Conservation (phyloP, 1,139 yeast species). For the Hemisphaericaspora subhashii region DNA sequence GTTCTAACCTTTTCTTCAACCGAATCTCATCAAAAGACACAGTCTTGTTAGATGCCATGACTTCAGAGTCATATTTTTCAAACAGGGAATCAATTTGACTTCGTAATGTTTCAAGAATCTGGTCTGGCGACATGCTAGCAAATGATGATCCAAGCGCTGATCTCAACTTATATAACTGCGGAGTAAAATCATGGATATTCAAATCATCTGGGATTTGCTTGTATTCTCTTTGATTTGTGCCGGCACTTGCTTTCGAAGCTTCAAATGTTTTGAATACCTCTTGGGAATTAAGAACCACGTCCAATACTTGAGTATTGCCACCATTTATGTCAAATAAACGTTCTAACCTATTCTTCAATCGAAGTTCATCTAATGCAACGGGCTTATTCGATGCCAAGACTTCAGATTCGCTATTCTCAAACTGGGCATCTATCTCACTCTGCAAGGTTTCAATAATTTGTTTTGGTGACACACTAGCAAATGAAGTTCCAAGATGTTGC, state of each 20-base stretch:
- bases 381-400: constrained; percentile 18
- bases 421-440: constrained; percentile 21
- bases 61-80: constrained; percentile 20
- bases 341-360: constrained; percentile 14
- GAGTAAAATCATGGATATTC: constrained; percentile 32
- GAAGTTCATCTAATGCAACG: constrained; percentile 13
- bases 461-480: constrained; percentile 7
- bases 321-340: constrained; percentile 30
- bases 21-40: constrained; percentile 13
- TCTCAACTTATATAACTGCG: constrained; percentile 32
- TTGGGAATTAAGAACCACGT: constrained; percentile 32
- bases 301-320: constrained; percentile 33
- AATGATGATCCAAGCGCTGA: constrained; percentile 17
- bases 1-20: constrained; percentile 14
- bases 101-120: constrained; percentile 9
- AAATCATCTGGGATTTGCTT: constrained; percentile 41
- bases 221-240: constrained; percentile 17
- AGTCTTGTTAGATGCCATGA: constrained; percentile 19
- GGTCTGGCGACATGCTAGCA: constrained; percentile 10
- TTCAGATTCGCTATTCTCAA: constrained; percentile 11
- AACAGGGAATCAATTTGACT: constrained; percentile 20
- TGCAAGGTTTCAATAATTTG: constrained; percentile 21
- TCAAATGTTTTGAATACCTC: constrained; percentile 20
- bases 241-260: constrained; percentile 2
- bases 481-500: constrained; percentile 16